Conservation (phyloP, 2,329 filamentous ascomycete genomes). For the Dactylella cylindrospora region DNA sequence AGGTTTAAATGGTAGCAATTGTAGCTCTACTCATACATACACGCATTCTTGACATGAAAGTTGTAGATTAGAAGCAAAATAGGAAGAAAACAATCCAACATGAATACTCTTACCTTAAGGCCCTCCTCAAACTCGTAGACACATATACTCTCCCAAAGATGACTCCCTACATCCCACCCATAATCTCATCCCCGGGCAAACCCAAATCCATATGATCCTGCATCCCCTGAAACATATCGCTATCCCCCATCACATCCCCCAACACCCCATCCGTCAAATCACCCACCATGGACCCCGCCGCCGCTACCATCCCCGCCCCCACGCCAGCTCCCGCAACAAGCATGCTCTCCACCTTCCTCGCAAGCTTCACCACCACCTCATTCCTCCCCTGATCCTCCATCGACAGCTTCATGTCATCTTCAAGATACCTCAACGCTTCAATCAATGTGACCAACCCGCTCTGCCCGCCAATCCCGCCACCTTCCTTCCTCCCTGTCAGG, state of each 20-base stretch:
- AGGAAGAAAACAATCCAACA: not conserved
- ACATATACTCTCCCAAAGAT: no score
- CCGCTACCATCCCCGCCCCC: not conserved
- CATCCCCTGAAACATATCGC: conserved; percentile 35
- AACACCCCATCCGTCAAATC: conserved; percentile 36
- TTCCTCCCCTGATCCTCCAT: conserved; percentile 27
- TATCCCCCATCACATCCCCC: conserved; percentile 40
- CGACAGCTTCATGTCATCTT: conserved; percentile 36
- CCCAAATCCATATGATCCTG: conserved; percentile 26
- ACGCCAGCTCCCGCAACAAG: conserved; percentile 10
- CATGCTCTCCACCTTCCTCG: conserved; percentile 31
- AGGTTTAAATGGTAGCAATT: no score
- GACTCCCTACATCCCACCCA: conserved; percentile 31
- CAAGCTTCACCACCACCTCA: conserved; percentile 38
- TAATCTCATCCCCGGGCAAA: conserved; percentile 33
- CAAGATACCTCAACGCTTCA: conserved; percentile 38
- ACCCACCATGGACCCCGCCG: conserved; percentile 8
- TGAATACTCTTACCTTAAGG: no score
- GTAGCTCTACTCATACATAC: not conserved
- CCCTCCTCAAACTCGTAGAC: no score
- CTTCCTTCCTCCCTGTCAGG: conserved; percentile 35
- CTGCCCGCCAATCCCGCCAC: not conserved
- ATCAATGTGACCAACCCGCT: conserved; percentile 33
- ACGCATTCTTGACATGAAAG: not conserved
- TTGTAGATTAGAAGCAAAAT: not conserved